Conservation (phyloP, 2,329 filamentous ascomycete genomes). For the Calonectria crousiana region DNA sequence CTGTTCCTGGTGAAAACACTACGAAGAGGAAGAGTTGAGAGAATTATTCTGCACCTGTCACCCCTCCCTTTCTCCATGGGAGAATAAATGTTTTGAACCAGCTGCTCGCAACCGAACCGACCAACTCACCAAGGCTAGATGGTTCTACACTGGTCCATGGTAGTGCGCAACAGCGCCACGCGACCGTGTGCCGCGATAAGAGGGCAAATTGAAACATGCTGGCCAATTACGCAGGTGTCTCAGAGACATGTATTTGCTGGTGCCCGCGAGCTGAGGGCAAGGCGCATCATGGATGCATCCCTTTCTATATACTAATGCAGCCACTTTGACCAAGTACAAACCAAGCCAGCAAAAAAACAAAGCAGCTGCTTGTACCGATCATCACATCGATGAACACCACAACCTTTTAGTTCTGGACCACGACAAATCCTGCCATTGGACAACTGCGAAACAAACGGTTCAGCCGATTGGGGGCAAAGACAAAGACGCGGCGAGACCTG, state of each 20-base stretch:
- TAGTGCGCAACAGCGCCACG: background rate
- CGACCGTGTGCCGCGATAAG: background rate
- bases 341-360: background rate
- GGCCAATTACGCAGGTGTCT: background rate
- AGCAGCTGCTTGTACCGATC: background rate
- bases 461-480: background rate
- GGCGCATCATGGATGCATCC: background rate
- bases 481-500: background rate
- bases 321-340: background rate
- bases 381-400: background rate
- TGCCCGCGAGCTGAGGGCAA: background rate
- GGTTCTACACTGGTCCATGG: background rate
- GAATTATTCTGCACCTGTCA: background rate
- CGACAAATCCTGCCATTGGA: background rate
- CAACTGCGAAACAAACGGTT: background rate
- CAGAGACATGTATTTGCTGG: background rate
- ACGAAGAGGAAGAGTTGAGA: background rate
- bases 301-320: background rate
- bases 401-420: background rate
- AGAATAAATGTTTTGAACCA: background rate
- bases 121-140: background rate
- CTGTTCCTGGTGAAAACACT: background rate
- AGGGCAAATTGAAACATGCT: background rate
- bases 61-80: background rate
- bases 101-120: background rate